Base-by-base conservation (phyloP, 2,329 filamentous ascomycete genomes). In the Trichoderma harzianum region DNA sequence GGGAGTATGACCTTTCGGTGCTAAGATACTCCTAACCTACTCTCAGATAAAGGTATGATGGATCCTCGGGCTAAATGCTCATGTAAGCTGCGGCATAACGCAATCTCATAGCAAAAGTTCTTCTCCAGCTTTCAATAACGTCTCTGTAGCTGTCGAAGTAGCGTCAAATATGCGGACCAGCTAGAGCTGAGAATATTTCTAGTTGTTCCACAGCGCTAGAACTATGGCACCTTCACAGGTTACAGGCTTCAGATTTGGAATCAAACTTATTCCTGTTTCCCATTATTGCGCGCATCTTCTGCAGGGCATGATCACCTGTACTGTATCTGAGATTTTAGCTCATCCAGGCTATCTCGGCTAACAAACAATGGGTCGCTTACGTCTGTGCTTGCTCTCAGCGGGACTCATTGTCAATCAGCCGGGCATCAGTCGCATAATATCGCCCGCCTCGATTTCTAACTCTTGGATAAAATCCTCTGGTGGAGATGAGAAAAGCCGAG, bases 1-100 rank as follows among this genome's bases (percentile, higher is more conserved):
- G 36, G 1, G 1, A 43, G 16, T n/a, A 43, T 10, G 3, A 0
- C 1, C 0, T n/a, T n/a, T 43, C 3, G 7, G 18, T 43, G 18
- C 39, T n/a, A n/a, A 8, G 36, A 43, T 43, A 18, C 36, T n/a
- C n/a, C 36, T 43, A n/a, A 43, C n/a, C 5, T n/a, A 43, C 16
- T 43, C 39, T 43, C 16, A 43, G 39, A 43, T 43, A n/a, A n/a
- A 3, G 3, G 39, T 43, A 43, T 43, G 39, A 43, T n/a, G 39
- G 18, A n/a, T 2, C 7, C 39, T 2, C 16, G 3, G 1, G 7
- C 18, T n/a, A n/a, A n/a, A 43, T 43, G 3, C 39, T 43, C 39
- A 43, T 43, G 0, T n/a, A 43, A 43, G 39, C 39, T n/a, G 39
- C 0, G 16, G 16, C 18, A 0, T 43, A n/a, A n/a, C 39, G 0